Evolutionary conservation across 441 rosid genomes (phyloP), one percentile per base, ranked within the genome.

Genomic region (Flueggea neowawraea): DNA sequence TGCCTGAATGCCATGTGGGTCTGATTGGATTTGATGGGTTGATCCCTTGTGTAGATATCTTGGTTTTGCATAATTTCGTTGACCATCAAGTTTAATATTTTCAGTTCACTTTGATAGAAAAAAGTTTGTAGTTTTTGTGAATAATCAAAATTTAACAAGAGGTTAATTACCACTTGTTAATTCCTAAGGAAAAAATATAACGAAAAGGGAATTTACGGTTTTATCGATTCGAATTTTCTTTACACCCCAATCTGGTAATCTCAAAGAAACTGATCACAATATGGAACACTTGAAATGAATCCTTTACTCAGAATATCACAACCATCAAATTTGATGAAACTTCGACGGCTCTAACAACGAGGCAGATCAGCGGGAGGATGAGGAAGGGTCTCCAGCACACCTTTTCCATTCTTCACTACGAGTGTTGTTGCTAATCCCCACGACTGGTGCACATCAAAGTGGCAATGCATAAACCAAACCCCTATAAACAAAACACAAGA

Each of bases 381-480:
- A 39, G 94, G 95, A 36, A 91, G 80, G 10, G 73, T 85, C 79
- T 86, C 88, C 43, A 65, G 56, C 64, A 56, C 76, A 3, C 86
- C 84, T 61, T 69, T 58, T 58, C 97, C 95, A 60, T 87, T 75
- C 71, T 84, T 79, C 65, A 91, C 97, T 69, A 89, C 80, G 55
- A 91, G 68, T 58, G 72, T 85, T 10, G 91, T 87, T 14, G 69
- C 84, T 75, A 89, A 74, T 62, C 96, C 96, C 97, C 96, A 89
- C 15, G 95, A 79, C 62, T 81, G 87, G 72, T 89, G 97, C 48
- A 82, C 55, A 31, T 91, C 92, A 4, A 91, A 64, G 74, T 91
- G 97, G 57, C 97, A 91, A 63, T 89, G 97, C 82, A 89, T 73
- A 61, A 90, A 79, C 96, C 96, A 90, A 59, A 86, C 94, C 31